Evolutionary conservation across 2,329 filamentous ascomycete genomes (phyloP).

Genomic region (Paraconiothyrium sp.): DNA sequence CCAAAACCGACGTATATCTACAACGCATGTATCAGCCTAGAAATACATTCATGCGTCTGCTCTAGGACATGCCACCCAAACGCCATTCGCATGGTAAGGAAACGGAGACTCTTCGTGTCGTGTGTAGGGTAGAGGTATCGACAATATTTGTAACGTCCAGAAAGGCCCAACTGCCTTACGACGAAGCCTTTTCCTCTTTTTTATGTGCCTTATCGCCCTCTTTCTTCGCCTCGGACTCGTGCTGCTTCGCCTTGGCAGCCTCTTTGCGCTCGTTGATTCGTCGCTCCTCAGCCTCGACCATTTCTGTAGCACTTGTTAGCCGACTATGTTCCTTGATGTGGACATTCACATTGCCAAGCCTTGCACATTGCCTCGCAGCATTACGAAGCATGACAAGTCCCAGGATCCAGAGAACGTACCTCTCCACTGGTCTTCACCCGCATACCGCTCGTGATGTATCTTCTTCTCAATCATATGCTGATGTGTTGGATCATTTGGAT

Average conservation of each 20-base stretch:
- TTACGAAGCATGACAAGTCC: conserved; percentile 25
- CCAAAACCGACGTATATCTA: neutral
- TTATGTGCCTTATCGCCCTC: neutral
- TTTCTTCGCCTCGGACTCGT: conserved; percentile 31
- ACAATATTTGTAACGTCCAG: neutral
- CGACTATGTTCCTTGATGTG: conserved; percentile 7
- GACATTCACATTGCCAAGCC: conserved; percentile 18
- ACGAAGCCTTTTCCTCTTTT: conserved; percentile 21
- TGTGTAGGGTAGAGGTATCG: neutral
- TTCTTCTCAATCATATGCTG: conserved; percentile 86
- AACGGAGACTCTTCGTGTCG: neutral
- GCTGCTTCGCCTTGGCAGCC: conserved; percentile 25
- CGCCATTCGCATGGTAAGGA: conserved; percentile 3
- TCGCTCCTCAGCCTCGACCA: conserved; percentile 82
- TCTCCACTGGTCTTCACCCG: conserved; percentile 93
- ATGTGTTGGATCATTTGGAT: conserved; percentile 83
- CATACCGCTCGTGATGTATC: conserved; percentile 86
- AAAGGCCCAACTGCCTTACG: neutral
- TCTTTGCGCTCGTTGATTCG: conserved; percentile 62
- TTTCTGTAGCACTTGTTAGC: conserved; percentile 63
- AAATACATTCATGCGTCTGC: neutral
- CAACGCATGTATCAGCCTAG: neutral
- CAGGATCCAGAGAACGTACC: conserved; percentile 60
- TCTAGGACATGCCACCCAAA: conserved; percentile 1
- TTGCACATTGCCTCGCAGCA: conserved; percentile 14